phyloP scores from a whole-genome alignment of 2,329 filamentous ascomycete species.

The Colletotrichum tamarilloi region DNA sequence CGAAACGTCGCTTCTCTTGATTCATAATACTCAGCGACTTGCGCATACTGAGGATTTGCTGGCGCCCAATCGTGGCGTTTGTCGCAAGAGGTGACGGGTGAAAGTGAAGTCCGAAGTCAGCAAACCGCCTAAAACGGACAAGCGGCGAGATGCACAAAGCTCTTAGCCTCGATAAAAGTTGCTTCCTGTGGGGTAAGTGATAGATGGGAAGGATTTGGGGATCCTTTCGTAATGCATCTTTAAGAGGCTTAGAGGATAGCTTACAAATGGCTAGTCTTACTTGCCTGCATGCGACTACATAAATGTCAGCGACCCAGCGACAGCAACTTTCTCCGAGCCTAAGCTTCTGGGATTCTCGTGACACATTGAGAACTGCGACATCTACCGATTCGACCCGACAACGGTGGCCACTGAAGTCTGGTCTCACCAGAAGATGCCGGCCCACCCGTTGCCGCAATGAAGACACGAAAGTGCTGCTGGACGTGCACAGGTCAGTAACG shows the following conservation, averaged over 20 bases:
- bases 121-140: neutral
- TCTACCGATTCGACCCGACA: neutral
- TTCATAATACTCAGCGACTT: neutral
- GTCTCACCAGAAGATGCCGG: no score
- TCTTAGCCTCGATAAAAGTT: slow-evolving; percentile 19
- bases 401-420: neutral
- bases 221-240: neutral
- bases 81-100: neutral
- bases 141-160: neutral
- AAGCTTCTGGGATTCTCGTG: neutral
- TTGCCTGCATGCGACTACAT: neutral
- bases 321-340: slow-evolving; percentile 10
- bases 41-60: neutral
- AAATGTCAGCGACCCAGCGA: slow-evolving; percentile 8
- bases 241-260: neutral
- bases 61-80: neutral
- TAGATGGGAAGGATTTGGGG: neutral
- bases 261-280: neutral
- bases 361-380: neutral
- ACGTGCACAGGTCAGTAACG: slow-evolving; percentile 18
- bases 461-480: slow-evolving; percentile 13
- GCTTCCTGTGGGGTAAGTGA: slow-evolving; percentile 6
- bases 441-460: neutral
- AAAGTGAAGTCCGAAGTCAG: neutral
- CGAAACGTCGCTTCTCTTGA: neutral